Base-by-base conservation (phyloP, 2,329 filamentous ascomycete species). In the Ascochyta clinopodiicola region DNA sequence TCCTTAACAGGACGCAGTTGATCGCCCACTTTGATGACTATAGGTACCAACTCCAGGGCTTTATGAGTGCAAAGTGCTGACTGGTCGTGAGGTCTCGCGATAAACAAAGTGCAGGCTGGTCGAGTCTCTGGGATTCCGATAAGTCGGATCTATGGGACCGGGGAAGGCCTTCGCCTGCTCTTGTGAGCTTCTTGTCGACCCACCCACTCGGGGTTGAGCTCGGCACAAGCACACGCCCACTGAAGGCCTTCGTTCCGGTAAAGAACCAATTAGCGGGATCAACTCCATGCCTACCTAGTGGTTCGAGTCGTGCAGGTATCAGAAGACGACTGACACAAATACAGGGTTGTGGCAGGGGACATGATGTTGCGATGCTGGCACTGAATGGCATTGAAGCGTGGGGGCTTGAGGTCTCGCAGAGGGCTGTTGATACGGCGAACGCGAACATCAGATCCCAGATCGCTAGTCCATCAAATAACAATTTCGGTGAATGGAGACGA, bases 361-460 rank as follows among this genome's bases (percentile, higher is more conserved):
- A 93, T 69, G 91, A 96, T 76, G 90, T 90, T 2, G 79, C 91
- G 13, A 80, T 95, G 29, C 80, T 96, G 36, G 84, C 86, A 43
- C 83, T 84, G 12, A 85, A 87, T 66, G 91, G 91, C 2, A 92
- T 89, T 72, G 86, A 94, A 72, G 86, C 86, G 2, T 86, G 85
- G 67, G 91, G 89, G 0, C 77, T 95, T 0, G 90, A 95, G 68
- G 82, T 83, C 54, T 86, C 86, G 35, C 67, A 79, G 6, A 75
- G 69, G 13, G 84, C 77, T 15, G 61, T 78, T 21, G 48, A 57
- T 21, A 36, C 51, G 21, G 60, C 63, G 12, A 56, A 57, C 29
- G 37, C 55, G n/a, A 61, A 61, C 24, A 46, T 61, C 13, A 35
- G 54, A 15, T 39, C 46, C 17, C 60, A 62, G n/a, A 22, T 64